These are phyloP conservation scores for Cornus controversa DNA, from an alignment of 148 eudicot genomes.

Conservation along the genomic window DNA sequence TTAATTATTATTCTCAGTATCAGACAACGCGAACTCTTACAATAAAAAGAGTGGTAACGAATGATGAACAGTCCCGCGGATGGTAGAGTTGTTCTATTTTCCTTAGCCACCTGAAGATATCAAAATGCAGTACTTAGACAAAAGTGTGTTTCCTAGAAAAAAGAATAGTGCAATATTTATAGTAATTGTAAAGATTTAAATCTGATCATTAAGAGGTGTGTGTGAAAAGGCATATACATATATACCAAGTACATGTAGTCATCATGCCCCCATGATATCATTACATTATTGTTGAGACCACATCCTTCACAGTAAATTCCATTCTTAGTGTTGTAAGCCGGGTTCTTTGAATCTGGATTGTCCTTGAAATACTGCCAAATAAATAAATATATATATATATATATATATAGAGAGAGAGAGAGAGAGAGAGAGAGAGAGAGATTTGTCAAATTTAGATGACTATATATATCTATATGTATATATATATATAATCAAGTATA, in stretches of 20 bases:
- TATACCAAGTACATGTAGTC: conserved; percentile 30
- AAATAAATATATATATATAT: neutral
- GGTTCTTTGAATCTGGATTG: conserved; percentile 30
- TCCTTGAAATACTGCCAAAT: conserved; percentile 33
- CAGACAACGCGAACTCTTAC: conserved; percentile 11
- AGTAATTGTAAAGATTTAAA: too few relatives aligned
- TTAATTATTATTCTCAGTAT: too few relatives aligned
- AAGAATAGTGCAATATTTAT: too few relatives aligned
- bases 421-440: too few relatives aligned
- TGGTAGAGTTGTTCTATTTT: conserved; percentile 46
- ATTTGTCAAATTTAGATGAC: neutral
- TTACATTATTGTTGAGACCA: conserved; percentile 40
- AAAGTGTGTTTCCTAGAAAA: too few relatives aligned
- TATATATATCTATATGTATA: neutral
- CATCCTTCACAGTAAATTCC: conserved; percentile 40
- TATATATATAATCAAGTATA: neutral
- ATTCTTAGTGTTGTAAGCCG: conserved; percentile 28
- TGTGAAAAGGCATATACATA: too few relatives aligned
- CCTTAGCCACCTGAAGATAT: conserved; percentile 43
- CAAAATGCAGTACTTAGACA: neutral
- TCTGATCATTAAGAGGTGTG: too few relatives aligned
- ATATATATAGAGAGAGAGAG: too few relatives aligned
- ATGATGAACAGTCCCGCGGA: conserved; percentile 43
- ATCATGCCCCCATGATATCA: conserved; percentile 44
- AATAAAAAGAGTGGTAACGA: conserved; percentile 49